Evolutionary conservation across 2,329 filamentous ascomycete genomes (phyloP), one percentile per base, ranked within the genome.

Genomic region (Pezicula neosporulosa): DNA sequence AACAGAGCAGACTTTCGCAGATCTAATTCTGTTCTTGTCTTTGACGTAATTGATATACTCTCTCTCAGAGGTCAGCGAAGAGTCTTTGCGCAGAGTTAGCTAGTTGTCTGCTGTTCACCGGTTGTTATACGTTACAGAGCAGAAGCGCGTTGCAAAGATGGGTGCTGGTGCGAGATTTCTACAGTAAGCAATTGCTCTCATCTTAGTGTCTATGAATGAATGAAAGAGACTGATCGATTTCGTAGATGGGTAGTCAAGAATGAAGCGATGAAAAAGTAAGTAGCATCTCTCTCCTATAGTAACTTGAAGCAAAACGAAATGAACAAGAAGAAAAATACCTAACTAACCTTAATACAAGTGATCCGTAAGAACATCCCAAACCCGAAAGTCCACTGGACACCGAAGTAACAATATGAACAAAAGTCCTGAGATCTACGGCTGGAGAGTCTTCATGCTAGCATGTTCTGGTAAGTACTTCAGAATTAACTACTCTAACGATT

Each of bases 371-470:
- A 52, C 63, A 63, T n/a, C n/a, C 36, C 62, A 63, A 51, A 59
- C 56, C 57, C 56, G 38, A 19, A 7, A 4, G 16, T 3, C 21
- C 21, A 27, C 15, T 52, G 58, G 24, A 60, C 38, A 80, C 3
- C 30, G 10, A 24, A 16, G 4, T 27, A 8, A 30, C 19, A 30
- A 5, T 15, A 4, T 44, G 18, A 8, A 39, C 15, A n/a, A 39
- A 39, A 44, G 42, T 12, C 73, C 77, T 18, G 79, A 86, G 64
- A 83, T 88, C 53, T 88, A 87, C 69, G 83, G 83, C 62, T 88
- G 84, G 84, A 78, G 84, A 50, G 82, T 76, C 76, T 51, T 73
- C 87, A 58, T 83, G 82, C 45, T 82, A 76, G 63, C 83, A 82
- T 52, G 56, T 77, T 56, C 50, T 36, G 57, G 57, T 60, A 57